phyloP scores from a whole-genome alignment of 2,329 filamentous ascomycete genomes.

The Aspergillus neotritici region DNA sequence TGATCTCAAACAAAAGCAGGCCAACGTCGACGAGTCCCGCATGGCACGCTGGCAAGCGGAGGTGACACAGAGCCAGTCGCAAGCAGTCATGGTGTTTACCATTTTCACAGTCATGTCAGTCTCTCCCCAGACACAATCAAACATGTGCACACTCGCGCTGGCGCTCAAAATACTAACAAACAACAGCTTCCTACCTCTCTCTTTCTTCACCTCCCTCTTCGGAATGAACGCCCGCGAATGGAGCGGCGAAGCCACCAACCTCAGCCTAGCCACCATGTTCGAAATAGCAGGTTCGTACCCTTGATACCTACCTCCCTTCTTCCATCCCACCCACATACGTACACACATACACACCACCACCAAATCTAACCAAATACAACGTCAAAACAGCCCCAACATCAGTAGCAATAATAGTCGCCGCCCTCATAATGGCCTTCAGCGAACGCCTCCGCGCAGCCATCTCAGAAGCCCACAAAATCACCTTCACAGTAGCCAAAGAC shows the following conservation, averaged over 20 bases:
- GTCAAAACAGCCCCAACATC: constrained; percentile 35
- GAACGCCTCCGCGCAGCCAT: constrained; percentile 23
- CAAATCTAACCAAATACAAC: constrained; percentile 1
- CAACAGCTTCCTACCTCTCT: constrained; percentile 52
- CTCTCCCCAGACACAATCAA: not conserved
- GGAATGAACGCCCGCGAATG: constrained; percentile 61
- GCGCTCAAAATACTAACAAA: not conserved
- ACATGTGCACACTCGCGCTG: not conserved
- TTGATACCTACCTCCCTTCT: not conserved
- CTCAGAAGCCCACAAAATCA: constrained; percentile 20
- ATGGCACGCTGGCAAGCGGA: constrained; percentile 59
- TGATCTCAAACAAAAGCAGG: constrained; percentile 62
- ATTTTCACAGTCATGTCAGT: constrained; percentile 59
- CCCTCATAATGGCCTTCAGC: constrained; percentile 54
- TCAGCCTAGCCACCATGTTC: constrained; percentile 25
- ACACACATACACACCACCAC: too few species aligned
- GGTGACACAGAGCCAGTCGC: constrained; percentile 56
- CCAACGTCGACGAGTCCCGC: constrained; percentile 61
- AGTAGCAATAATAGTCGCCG: constrained; percentile 48
- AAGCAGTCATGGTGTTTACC: constrained; percentile 53
- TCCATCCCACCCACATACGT: not conserved
- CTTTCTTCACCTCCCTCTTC: constrained; percentile 61
- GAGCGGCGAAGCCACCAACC: constrained; percentile 44
- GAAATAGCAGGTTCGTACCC: constrained; percentile 23
- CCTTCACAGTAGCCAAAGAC: constrained; percentile 18